Evolutionary conservation across 805 yeast species (phyloP).

Genomic region (Hemisphaericaspora nanyangensis): DNA sequence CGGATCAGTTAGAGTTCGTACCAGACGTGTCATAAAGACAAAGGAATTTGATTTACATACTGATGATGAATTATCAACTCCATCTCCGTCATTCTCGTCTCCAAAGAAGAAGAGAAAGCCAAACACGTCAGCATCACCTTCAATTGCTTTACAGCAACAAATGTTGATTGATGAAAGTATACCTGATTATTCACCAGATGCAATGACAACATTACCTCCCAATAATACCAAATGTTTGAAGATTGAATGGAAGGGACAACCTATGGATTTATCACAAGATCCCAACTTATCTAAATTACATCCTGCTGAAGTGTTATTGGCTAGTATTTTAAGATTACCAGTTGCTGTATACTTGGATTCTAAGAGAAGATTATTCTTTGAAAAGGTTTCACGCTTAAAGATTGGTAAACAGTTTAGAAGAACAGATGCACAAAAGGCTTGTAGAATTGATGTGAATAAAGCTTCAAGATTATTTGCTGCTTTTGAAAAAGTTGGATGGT

Average conservation of each 20-base stretch:
- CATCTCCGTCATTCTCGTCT: conserved; percentile 11
- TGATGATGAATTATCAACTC: conserved; percentile 8
- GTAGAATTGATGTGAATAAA: conserved; percentile 94
- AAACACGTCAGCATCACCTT: conserved; percentile 29
- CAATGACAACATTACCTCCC: conserved; percentile 56
- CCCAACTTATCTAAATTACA: conserved; percentile 72
- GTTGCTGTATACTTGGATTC: conserved; percentile 72
- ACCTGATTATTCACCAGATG: conserved; percentile 80
- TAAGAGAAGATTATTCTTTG: conserved; percentile 75
- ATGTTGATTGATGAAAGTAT: conserved; percentile 63
- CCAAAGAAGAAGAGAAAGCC: conserved; percentile 43
- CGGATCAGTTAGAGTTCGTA: conserved; percentile 48
- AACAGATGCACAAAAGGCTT: conserved; percentile 97
- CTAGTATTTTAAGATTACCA: conserved; percentile 86
- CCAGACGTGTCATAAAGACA: conserved; percentile 51
- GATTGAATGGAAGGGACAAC: conserved; percentile 98
- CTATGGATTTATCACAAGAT: conserved; percentile 83
- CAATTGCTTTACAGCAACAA: conserved; percentile 38
- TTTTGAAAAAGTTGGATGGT: conserved; percentile 89
- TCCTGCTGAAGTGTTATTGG: conserved; percentile 86
- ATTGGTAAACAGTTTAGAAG: conserved; percentile 80
- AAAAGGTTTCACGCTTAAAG: conserved; percentile 75
- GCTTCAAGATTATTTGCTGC: conserved; percentile 90
- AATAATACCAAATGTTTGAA: conserved; percentile 64
- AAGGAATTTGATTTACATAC: conserved; percentile 19